Percentiles rank a stretch among this genome's conserved stretches.
phyloP scores from a whole-genome alignment of 148 eudicot genomes.

The Chenopodium quinoa region DNA sequence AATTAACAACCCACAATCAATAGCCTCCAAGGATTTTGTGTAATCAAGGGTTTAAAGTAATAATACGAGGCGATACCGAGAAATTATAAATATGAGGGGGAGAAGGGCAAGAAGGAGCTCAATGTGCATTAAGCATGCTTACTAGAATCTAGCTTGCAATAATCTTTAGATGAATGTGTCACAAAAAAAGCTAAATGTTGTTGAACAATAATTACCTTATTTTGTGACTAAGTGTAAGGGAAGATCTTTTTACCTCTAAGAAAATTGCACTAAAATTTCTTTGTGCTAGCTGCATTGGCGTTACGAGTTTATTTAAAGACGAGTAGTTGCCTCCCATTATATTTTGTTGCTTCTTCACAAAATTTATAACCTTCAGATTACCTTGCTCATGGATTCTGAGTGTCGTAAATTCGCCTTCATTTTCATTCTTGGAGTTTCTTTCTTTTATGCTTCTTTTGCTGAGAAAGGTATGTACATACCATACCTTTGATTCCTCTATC shows the following conservation, averaged over 20 bases:
- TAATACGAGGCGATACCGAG: not conserved
- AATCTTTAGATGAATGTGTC: conserved; percentile 34
- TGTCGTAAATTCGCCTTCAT: conserved; percentile 22
- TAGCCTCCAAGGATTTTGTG: conserved; percentile 8
- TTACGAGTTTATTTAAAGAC: conserved; percentile 28
- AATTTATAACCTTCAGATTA: conserved; percentile 8
- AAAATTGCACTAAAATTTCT: conserved; percentile 19
- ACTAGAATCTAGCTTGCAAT: conserved; percentile 23
- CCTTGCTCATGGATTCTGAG: conserved; percentile 30
- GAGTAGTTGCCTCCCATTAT: conserved; percentile 23
- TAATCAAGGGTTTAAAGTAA: no score
- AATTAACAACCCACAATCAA: conserved; percentile 28
- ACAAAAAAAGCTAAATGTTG: conserved; percentile 22
- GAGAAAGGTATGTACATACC: conserved; percentile 35
- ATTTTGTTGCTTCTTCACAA: conserved; percentile 21
- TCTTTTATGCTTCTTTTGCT: conserved; percentile 32
- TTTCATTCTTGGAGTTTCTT: conserved; percentile 20
- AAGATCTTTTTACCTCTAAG: conserved; percentile 27
- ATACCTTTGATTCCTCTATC: not conserved
- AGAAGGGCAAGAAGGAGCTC: not conserved
- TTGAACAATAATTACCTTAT: conserved; percentile 21
- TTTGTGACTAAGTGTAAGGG: conserved; percentile 7
- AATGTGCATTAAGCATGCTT: conserved; percentile 29
- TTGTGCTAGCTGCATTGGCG: conserved; percentile 2
- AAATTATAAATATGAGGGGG: conserved; percentile 23